Conservation (phyloP, 1,284 basidiomycete genomes). For the Hymenochaete sp. region DNA sequence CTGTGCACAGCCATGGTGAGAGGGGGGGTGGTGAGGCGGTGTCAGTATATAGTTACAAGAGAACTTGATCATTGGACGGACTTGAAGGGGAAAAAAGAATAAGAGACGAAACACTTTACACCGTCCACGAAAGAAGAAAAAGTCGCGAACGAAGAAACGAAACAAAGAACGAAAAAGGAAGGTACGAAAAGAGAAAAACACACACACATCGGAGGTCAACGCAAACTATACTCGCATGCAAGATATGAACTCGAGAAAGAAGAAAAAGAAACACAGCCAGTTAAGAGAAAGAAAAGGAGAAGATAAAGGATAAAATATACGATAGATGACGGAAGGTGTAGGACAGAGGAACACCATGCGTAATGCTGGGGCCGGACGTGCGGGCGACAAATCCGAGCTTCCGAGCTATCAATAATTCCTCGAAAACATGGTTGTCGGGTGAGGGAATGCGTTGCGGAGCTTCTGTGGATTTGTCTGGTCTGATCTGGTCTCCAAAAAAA, state of each 20-base stretch:
- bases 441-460: not conserved
- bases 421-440: too few relatives aligned
- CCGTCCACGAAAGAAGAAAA: not conserved
- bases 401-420: too few relatives aligned
- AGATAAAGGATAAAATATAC: not conserved
- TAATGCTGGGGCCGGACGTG: too few relatives aligned
- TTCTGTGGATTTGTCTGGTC: too few relatives aligned
- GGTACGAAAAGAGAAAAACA: not conserved
- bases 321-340: not conserved
- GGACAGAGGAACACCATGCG: not conserved
- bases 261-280: not conserved
- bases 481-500: too few relatives aligned
- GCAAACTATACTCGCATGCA: not conserved
- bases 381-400: too few relatives aligned
- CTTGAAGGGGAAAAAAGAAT: too few relatives aligned
- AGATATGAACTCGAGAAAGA: not conserved
- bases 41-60: too few relatives aligned
- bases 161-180: not conserved
- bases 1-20: too few relatives aligned
- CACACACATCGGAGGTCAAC: constrained; percentile 1
- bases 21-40: too few relatives aligned
- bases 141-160: not conserved
- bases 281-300: not conserved
- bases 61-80: too few relatives aligned
- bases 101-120: too few relatives aligned